Conservation (phyloP, 1,284 basidiomycete genomes). For the Rhodotorula sp. region DNA sequence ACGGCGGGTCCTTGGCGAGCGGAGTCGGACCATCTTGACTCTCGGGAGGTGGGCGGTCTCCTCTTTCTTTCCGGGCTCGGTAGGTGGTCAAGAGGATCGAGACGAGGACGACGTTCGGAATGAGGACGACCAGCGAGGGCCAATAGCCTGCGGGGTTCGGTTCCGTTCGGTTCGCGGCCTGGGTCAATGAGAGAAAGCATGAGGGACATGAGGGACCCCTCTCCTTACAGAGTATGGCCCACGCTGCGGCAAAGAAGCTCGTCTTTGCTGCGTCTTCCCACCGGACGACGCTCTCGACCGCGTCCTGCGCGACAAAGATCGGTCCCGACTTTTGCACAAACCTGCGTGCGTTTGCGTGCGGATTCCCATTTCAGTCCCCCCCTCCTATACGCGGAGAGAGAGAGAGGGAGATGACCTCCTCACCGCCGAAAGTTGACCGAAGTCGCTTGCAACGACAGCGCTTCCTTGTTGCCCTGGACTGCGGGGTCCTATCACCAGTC, state of each 20-base stretch:
- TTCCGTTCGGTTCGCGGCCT: too few species aligned
- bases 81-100: slow-evolving; percentile 40
- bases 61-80: slow-evolving; percentile 2
- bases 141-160: slow-evolving; percentile 34
- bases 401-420: slow-evolving; percentile 6
- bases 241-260: slow-evolving; percentile 38
- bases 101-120: slow-evolving; percentile 38
- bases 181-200: too few species aligned
- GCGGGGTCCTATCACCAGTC: neutral
- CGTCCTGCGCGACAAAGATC: slow-evolving; percentile 43
- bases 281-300: slow-evolving; percentile 39
- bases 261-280: slow-evolving; percentile 44
- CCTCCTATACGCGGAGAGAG: neutral
- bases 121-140: slow-evolving; percentile 35
- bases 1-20: slow-evolving; percentile 21
- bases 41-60: slow-evolving; percentile 4
- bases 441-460: slow-evolving; percentile 38
- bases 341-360: too few species aligned
- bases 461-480: slow-evolving; percentile 38
- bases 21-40: slow-evolving; percentile 15
- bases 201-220: neutral
- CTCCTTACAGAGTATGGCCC: slow-evolving; percentile 39
- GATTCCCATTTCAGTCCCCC: neutral
- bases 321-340: slow-evolving; percentile 46
- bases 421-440: slow-evolving; percentile 41